A percentile compares a stretch with the other conserved stretches of the same genome.
Conservation (phyloP, 148 eudicot species). For the Fagopyrum esculentum region DNA sequence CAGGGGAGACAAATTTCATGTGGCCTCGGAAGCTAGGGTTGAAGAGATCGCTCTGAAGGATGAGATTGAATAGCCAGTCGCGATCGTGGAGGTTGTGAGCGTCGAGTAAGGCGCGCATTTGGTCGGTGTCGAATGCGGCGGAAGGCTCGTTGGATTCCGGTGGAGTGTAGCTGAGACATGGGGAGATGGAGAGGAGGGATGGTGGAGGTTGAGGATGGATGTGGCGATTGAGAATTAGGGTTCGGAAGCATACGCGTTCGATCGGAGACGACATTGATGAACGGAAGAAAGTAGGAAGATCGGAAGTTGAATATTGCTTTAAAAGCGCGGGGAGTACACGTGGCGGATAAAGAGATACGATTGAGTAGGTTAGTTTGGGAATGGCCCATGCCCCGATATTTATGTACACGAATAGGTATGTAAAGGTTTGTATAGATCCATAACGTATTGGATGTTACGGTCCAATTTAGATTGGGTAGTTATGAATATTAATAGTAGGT, state of each 20-base stretch:
- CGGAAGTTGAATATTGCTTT: not conserved
- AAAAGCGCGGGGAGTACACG: not conserved
- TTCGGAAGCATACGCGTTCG: constrained; percentile 36
- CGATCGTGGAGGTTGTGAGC: constrained; percentile 54
- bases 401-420: too few species aligned
- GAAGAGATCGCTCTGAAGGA: constrained; percentile 44
- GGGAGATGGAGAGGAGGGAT: constrained; percentile 16
- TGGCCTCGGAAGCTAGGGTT: constrained; percentile 44
- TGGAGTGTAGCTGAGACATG: constrained; percentile 51
- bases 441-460: too few species aligned
- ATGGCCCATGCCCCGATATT: too few species aligned
- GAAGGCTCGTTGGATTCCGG: constrained; percentile 25
- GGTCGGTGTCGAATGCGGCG: constrained; percentile 28
- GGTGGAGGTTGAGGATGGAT: constrained; percentile 22
- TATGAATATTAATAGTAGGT: too few species aligned
- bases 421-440: too few species aligned
- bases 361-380: too few species aligned
- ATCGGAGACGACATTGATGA: constrained; percentile 17
- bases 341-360: not conserved
- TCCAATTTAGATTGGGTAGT: too few species aligned
- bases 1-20: constrained; percentile 42
- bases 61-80: constrained; percentile 56
- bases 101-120: constrained; percentile 53
- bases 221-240: constrained; percentile 49
- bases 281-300: not conserved